phyloP scores from a whole-genome alignment of 345 rosid species.

The Lagerstroemia speciosa region DNA sequence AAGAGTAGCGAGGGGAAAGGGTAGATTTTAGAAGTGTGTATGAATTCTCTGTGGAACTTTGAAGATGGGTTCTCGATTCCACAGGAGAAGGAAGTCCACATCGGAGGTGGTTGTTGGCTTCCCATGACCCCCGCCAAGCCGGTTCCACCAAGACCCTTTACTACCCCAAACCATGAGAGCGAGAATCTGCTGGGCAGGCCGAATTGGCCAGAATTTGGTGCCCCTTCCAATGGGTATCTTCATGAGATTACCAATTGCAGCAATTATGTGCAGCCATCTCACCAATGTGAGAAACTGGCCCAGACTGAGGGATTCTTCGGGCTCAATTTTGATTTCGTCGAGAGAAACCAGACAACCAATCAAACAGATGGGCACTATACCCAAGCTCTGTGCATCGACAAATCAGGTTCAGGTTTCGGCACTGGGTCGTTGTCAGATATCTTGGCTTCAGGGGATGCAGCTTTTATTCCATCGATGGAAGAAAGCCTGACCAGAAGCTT shows the following conservation, averaged over 20 bases:
- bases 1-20: not conserved
- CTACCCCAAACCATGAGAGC: not conserved
- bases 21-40: not conserved
- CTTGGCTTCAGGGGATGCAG: constrained; percentile 6
- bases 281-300: not conserved
- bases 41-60: constrained; percentile 9
- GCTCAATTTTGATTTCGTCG: constrained; percentile 2
- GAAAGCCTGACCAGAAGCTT: constrained; percentile 3
- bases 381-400: constrained; percentile 1
- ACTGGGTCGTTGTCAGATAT: constrained; percentile 7
- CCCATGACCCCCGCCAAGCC: constrained; percentile 7
- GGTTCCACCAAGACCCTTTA: not conserved
- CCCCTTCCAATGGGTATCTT: constrained; percentile 10
- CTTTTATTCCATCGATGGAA: constrained; percentile 6
- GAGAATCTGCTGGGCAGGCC: not conserved
- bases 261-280: constrained; percentile 2
- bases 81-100: not conserved
- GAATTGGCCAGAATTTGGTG: not conserved
- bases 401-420: not conserved
- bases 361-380: not conserved
- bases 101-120: not conserved
- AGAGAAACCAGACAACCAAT: not conserved
- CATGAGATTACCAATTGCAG: constrained; percentile 6
- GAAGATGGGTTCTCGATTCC: constrained; percentile 6
- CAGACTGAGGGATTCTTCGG: constrained; percentile 6